These are phyloP conservation scores for Clarireedia paspali DNA, from an alignment of 2,329 filamentous ascomycete species.

Conservation along the genomic window DNA sequence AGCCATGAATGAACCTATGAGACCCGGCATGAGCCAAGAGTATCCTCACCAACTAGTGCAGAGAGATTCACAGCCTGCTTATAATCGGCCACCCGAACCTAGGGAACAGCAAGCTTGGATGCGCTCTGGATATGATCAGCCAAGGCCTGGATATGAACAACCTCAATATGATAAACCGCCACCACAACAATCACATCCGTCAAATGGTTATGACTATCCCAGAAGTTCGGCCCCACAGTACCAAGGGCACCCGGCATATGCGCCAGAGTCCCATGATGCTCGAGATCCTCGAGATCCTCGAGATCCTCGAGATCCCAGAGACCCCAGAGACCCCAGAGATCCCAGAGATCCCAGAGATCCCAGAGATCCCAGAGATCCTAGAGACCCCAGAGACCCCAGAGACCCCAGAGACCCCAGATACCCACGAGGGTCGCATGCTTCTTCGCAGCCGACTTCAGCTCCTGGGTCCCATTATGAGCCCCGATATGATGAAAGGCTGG, in stretches of 20 bases:
- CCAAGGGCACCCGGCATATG: conserved; percentile 21
- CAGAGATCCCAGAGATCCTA: not conserved
- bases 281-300: no score
- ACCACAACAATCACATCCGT: conserved; percentile 8
- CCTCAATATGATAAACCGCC: conserved; percentile 12
- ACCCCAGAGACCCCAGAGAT: conserved; percentile 11
- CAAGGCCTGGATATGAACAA: conserved; percentile 12
- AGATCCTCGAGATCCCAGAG: no score
- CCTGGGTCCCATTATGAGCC: conserved; percentile 28
- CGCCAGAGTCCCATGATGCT: conserved; percentile 15
- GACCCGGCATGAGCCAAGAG: conserved; percentile 14
- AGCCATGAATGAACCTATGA: conserved; percentile 21
- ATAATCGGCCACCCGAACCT: conserved; percentile 23
- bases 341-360: no score
- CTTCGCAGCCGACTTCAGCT: conserved; percentile 27
- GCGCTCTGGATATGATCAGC: conserved; percentile 21
- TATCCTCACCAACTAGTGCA: conserved; percentile 24
- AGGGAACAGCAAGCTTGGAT: conserved; percentile 26
- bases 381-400: no score
- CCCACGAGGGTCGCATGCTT: conserved; percentile 31
- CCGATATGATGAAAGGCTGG: conserved; percentile 25
- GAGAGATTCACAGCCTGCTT: conserved; percentile 17
- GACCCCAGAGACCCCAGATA: conserved; percentile 8
- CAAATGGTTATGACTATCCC: conserved; percentile 24
- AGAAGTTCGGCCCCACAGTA: conserved; percentile 22